Base-by-base conservation (phyloP, 2,329 filamentous ascomycete species). In the Cytospora paraplurivora region DNA sequence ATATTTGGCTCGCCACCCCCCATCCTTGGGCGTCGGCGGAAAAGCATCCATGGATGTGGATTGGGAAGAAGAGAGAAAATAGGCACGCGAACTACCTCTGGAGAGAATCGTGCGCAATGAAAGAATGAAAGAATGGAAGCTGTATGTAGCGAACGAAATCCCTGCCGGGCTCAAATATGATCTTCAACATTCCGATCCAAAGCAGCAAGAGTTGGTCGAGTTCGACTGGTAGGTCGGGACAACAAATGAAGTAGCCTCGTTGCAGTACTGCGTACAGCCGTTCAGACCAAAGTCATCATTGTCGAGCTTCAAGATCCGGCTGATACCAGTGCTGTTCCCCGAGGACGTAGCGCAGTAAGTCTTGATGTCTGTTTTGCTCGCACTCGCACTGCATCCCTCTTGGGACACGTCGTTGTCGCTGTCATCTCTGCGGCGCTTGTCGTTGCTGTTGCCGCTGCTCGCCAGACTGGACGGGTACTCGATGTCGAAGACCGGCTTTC, bases 291-390 rank as follows among this genome's bases (percentile, higher is more conserved):
- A 57, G 13, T 57, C 34, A n/a, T 66, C 64, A n/a, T 58, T 51
- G 54, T 66, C 61, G n/a, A 66, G 61, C 56, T 66, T 66, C 17
- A 66, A 52, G n/a, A 66, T 54, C 19, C 64, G 56, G 34, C 64
- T 65, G 52, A 66, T 63, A 19, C 56, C 61, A 6, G 44, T 54
- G 21, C 27, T 57, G 33, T 34, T 54, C 7, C 41, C 19, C 12
- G 61, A 59, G 2, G 49, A 57, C 19, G 53, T 57, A 11, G 38
- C 53, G n/a, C 56, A 66, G 13, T 62, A 61, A 19, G 50, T 52
- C 2, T 34, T 34, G 8, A 62, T 34, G 27, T 62, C 63, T 21
- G 15, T 37, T 12, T 33, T 8, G 11, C 63, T 65, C 15, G 55
- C 41, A 11, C 55, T 41, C 7, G 59, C 57, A 11, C 55, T 57